phyloP scores from a whole-genome alignment of 2,329 filamentous ascomycete genomes.

The Penicillium decumbens region DNA sequence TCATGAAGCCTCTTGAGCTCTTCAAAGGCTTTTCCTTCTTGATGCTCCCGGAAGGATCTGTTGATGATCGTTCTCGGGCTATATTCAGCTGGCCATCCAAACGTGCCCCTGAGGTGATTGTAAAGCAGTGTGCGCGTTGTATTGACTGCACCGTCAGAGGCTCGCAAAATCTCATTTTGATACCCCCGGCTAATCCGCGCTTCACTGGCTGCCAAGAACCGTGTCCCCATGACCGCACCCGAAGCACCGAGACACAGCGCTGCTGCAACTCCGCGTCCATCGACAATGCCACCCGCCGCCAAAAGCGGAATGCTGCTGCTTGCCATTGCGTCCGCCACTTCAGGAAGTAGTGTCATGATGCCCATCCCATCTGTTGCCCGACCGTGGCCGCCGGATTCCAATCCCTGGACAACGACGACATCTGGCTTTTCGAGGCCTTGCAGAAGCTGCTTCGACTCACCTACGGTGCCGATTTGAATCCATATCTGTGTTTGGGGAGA shows the following conservation, averaged over 20 bases:
- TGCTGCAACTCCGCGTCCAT: constrained; percentile 50
- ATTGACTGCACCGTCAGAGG: constrained; percentile 49
- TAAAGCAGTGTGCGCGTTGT: constrained; percentile 53
- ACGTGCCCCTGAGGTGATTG: constrained; percentile 54
- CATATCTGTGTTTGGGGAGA: constrained; percentile 48
- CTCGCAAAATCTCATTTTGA: constrained; percentile 48
- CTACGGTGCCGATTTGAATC: constrained; percentile 53
- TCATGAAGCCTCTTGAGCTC: constrained; percentile 46
- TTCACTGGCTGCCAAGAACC: constrained; percentile 55
- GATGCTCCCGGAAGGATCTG: constrained; percentile 47
- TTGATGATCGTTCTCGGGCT: constrained; percentile 58
- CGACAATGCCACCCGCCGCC: constrained; percentile 52
- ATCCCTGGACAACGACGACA: constrained; percentile 52
- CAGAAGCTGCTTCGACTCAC: constrained; percentile 45
- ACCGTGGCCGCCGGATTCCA: constrained; percentile 55
- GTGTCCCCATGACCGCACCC: constrained; percentile 59
- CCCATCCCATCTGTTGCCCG: constrained; percentile 46
- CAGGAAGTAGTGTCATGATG: constrained; percentile 50
- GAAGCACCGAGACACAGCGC: constrained; percentile 51
- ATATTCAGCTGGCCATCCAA: constrained; percentile 57
- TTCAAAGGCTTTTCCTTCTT: constrained; percentile 43
- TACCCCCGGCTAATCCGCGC: constrained; percentile 51
- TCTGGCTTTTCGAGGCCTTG: constrained; percentile 42
- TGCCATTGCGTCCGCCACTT: constrained; percentile 45
- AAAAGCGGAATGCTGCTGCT: constrained; percentile 43